Evolutionary conservation across 2,329 filamentous ascomycete species (phyloP).

Genomic region (Cladorrhinum sp.): DNA sequence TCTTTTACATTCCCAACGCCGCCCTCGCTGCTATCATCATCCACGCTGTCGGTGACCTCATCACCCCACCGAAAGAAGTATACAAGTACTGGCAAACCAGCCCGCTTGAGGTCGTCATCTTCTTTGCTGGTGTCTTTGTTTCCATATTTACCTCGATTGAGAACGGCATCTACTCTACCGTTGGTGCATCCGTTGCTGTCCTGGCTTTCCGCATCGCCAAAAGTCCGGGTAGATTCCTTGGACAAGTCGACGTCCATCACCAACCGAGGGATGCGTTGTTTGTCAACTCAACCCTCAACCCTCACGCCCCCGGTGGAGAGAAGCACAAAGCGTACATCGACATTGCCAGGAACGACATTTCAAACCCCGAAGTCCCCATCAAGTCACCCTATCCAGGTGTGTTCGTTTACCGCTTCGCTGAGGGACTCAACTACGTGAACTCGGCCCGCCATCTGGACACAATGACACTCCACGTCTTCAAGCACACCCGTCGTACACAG

Average conservation of each 20-base stretch:
- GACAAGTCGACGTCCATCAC: constrained; percentile 32
- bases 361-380: constrained; percentile 44
- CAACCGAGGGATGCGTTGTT: constrained; percentile 18
- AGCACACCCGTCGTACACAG: constrained; percentile 40
- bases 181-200: constrained; percentile 41
- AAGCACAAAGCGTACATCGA: constrained; percentile 41
- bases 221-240: constrained; percentile 47
- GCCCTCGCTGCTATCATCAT: constrained; percentile 75
- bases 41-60: constrained; percentile 74
- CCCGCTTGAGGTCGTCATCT: constrained; percentile 71
- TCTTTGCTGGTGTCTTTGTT: constrained; percentile 68
- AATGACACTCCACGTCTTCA: constrained; percentile 39
- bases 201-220: constrained; percentile 46
- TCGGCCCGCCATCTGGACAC: constrained; percentile 46
- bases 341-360: constrained; percentile 40
- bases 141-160: constrained; percentile 50
- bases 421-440: constrained; percentile 53
- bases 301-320: constrained; percentile 2
- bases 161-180: constrained; percentile 49
- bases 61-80: constrained; percentile 69
- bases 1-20: constrained; percentile 76
- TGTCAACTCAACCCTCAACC: constrained; percentile 13
- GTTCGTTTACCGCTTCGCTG: constrained; percentile 51
- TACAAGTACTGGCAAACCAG: constrained; percentile 77
- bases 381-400: constrained; percentile 46